These are phyloP conservation scores for Globisporangium abappressorium DNA, from an alignment of 352 stramenopile species.

Conservation along the genomic window DNA sequence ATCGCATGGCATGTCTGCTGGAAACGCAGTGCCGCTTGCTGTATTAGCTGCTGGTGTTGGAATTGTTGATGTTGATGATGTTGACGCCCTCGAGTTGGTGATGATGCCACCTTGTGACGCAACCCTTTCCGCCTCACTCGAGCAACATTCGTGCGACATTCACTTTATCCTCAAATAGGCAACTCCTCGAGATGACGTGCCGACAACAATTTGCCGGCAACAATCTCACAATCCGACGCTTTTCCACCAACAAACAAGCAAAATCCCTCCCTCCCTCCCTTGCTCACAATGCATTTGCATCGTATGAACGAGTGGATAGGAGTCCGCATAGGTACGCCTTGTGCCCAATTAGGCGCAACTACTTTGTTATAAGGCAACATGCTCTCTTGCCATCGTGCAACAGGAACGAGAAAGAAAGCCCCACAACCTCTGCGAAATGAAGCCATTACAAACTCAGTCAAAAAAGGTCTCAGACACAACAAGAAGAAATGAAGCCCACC, in stretches of 20 bases:
- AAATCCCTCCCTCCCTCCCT: neutral
- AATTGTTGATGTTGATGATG: neutral
- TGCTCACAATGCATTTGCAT: neutral
- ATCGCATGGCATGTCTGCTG: neutral
- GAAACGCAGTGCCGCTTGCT: neutral
- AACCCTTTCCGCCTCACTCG: neutral
- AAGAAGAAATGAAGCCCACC: neutral
- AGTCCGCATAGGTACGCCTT: too few species aligned
- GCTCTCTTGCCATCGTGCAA: too few species aligned
- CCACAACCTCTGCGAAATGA: neutral
- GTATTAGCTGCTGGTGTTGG: neutral
- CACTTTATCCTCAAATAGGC: neutral
- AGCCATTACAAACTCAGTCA: neutral
- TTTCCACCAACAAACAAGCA: neutral
- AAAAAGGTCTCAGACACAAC: neutral
- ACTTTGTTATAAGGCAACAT: too few species aligned
- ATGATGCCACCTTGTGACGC: neutral
- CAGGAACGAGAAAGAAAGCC: too few species aligned
- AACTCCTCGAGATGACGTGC: neutral
- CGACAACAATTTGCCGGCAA: neutral
- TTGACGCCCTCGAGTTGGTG: neutral
- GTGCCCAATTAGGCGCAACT: too few species aligned
- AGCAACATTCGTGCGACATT: conserved; percentile 5
- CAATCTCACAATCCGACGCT: neutral
- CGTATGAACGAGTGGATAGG: neutral